phyloP scores from a whole-genome alignment of 805 yeast genomes.

The Monosporozyma servazzii region DNA sequence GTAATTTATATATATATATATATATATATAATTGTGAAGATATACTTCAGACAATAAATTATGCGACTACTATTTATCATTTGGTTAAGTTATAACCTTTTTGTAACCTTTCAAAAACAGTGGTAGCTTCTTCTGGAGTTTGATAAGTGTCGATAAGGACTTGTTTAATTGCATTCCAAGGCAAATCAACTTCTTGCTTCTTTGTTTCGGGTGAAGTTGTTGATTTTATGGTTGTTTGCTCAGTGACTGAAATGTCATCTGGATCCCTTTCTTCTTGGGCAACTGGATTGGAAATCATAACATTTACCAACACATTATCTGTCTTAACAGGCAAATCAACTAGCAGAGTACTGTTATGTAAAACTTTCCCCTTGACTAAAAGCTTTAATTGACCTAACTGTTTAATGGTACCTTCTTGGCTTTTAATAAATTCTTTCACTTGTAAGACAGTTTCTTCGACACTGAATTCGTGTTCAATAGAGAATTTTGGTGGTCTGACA shows the following conservation, averaged over 20 bases:
- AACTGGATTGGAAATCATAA: constrained; percentile 32
- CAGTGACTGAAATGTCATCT: constrained; percentile 1
- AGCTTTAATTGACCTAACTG: constrained; percentile 39
- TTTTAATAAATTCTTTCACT: constrained; percentile 25
- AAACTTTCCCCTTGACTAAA: constrained; percentile 52
- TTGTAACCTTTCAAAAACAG: constrained; percentile 28
- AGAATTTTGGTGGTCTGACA: constrained; percentile 64
- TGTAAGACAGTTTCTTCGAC: constrained; percentile 27
- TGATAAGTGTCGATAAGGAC: constrained; percentile 30
- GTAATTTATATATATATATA: background rate
- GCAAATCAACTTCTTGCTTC: constrained; percentile 14
- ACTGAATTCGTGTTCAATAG: constrained; percentile 22
- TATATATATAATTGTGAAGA: constrained; percentile 1
- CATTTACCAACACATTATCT: constrained; percentile 33
- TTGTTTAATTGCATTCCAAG: constrained; percentile 39
- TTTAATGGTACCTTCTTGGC: constrained; percentile 14
- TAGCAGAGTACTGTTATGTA: constrained; percentile 41
- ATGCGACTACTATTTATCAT: no score
- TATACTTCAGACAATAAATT: no score
- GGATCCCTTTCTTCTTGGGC: constrained; percentile 2
- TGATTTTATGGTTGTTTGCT: background rate
- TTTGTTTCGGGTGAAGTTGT: background rate
- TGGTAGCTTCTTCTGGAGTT: constrained; percentile 23
- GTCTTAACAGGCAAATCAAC: constrained; percentile 18
- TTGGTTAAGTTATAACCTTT: constrained; percentile 34